phyloP scores from a whole-genome alignment of 257 asterid species.

The Scutellaria minor region DNA sequence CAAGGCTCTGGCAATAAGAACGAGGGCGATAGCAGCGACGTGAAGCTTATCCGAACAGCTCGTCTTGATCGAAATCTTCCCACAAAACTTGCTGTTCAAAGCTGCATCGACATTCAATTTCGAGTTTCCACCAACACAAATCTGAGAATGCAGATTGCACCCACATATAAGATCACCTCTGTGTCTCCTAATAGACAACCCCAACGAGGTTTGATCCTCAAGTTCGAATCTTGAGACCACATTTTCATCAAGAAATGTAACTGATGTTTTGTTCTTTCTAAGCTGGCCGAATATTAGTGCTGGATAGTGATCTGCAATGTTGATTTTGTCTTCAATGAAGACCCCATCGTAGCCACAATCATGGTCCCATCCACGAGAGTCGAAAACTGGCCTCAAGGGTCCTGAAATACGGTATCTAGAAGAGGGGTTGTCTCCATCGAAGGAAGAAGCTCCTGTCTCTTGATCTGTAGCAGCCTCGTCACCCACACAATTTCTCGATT shows the following conservation, averaged over 20 bases:
- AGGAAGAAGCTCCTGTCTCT: too few species aligned
- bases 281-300: too few species aligned
- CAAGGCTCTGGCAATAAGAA: conserved; percentile 53
- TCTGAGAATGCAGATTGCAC: conserved; percentile 40
- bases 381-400: conserved; percentile 40
- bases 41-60: conserved; percentile 63
- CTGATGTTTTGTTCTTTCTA: conserved; percentile 35
- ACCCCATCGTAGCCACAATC: conserved; percentile 50
- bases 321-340: conserved; percentile 39
- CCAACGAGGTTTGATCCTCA: conserved; percentile 41
- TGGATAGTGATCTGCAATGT: conserved; percentile 22
- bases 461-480: too few species aligned
- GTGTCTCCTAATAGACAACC: conserved; percentile 48
- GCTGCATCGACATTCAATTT: conserved; percentile 42
- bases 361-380: conserved; percentile 52
- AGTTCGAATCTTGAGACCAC: conserved; percentile 37
- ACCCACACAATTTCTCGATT: too few species aligned
- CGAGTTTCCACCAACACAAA: conserved; percentile 44
- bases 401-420: not conserved
- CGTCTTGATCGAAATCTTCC: conserved; percentile 51
- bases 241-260: conserved; percentile 42
- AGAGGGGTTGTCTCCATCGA: not conserved
- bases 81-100: conserved; percentile 50
- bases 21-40: conserved; percentile 52
- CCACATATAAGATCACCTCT: conserved; percentile 48